Base-by-base conservation (phyloP, 2,329 filamentous ascomycete species). In the Chaetomium sp. region DNA sequence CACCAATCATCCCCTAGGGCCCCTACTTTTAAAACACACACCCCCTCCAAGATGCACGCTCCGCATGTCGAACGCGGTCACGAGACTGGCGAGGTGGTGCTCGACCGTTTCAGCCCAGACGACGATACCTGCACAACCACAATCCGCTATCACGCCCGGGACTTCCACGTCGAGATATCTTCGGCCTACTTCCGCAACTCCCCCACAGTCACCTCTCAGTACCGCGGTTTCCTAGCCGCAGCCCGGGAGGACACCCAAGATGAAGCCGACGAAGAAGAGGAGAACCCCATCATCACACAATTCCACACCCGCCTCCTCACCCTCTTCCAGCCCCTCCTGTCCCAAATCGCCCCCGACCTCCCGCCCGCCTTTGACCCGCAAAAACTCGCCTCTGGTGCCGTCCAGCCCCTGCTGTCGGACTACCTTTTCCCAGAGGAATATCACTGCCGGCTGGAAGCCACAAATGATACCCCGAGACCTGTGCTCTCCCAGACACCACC, bases 101-200 rank as follows among this genome's bases (percentile, higher is more conserved):
- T 27, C n/a, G 34, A 51, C 32, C 41, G 42, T 43, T 11, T 55
- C 19, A 46, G 54, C 49, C 6, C 52, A 10, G 52, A 37, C 12
- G 44, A 40, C 27, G 6, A 8, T 9, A 55, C 57, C 45, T 59
- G 58, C 55, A 53, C 55, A 49, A 55, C 49, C 32, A 48, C 19
- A n/a, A 57, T 57, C 49, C 58, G 58, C 49, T 59, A 55, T 55
- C 57, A 59, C 42, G 58, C 55, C 45, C 44, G 58, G 34, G 49
- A 53, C 12, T 57, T 57, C 37, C 45, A 55, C 32, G 43, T 59
- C 44, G 54, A 53, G 11, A 52, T 59, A 49, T 59, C 58, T 37
- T 54, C 55, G 12, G 52, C 52, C 52, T 59, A 34, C 46, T 33
- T 59, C 9, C 51, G 58, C 58, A 38, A 57, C 27, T 60, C 58